Base-by-base conservation (phyloP, 2,329 filamentous ascomycete species). In the Onygenales sp. region DNA sequence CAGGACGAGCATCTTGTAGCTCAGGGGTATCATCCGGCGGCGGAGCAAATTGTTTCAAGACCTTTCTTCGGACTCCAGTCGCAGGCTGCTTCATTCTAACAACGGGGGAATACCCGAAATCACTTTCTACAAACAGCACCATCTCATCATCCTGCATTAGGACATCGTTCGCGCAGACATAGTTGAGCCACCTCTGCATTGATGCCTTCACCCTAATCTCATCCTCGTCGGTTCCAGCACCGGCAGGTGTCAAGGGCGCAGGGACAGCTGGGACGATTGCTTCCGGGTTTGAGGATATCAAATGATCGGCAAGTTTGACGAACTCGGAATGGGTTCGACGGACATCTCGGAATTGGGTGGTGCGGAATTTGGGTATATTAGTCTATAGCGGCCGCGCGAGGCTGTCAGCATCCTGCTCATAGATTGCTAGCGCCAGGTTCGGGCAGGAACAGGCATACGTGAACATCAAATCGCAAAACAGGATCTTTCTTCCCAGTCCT, bases 251-350 rank as follows among this genome's bases (percentile, higher is more conserved):
- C 55, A 94, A 77, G n/a, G 92, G 80, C n/a, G 92, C 89, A 43
- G 93, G 93, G 0, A 98, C 90, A 8, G 92, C 90, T 2, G 93
- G 93, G 7, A 98, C 92, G 44, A 98, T 78, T 7, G 90, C 87
- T 71, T 98, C 93, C 3, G 93, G 93, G 65, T 97, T 97, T n/a
- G 92, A 91, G 27, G 92, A 96, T 69, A 96, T 90, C 54, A 98
- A 78, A 70, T 98, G 93, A 55, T 95, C 88, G 53, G 87, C 89
- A n/a, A 98, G 84, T 72, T 97, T 98, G 59, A 89, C 80, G 64
- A 98, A 98, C 68, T 98, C 93, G 47, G 89, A 90, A 72, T 98
- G 93, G 57, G 94, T 86, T 56, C 93, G 88, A 62, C 93, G 87
- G 60, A 98, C 90, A 71, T 98, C 93, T 66, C 93, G 90, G 74